Percentiles rank a stretch among this genome's conserved stretches.
Evolutionary conservation across 1,284 basidiomycete genomes (phyloP).

Genomic region (Phellopilus nigrolimitatus): DNA sequence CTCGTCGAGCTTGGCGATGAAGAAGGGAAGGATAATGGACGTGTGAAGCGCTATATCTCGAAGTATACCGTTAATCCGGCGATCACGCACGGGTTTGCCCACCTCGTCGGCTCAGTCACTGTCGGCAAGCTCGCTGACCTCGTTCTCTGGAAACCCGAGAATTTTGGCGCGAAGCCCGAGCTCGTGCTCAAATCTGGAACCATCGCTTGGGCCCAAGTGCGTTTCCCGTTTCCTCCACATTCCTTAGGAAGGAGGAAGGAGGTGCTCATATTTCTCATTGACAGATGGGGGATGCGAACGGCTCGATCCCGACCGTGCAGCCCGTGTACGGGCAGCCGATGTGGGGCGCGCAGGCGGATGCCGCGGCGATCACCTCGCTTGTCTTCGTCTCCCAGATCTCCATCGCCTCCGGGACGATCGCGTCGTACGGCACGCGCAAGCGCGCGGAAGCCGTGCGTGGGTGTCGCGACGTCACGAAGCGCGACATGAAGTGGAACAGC

Average conservation of each 20-base stretch:
- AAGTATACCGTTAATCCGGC: slow-evolving; percentile 99
- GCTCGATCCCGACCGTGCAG: slow-evolving; percentile 90
- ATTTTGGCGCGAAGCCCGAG: slow-evolving; percentile 90
- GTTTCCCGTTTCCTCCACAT: slow-evolving; percentile 22
- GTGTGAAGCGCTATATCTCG: slow-evolving; percentile 95
- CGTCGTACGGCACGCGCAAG: slow-evolving; percentile 74
- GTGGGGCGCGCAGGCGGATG: slow-evolving; percentile 78
- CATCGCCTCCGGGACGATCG: slow-evolving; percentile 57
- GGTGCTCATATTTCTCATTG: neutral
- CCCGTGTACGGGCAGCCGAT: slow-evolving; percentile 83
- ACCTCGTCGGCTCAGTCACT: slow-evolving; percentile 82
- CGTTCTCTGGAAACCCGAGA: slow-evolving; percentile 90
- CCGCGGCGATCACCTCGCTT: slow-evolving; percentile 78
- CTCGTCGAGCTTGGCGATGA: slow-evolving; percentile 57
- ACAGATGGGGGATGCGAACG: slow-evolving; percentile 92
- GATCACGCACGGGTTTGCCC: slow-evolving; percentile 89
- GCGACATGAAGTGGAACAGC: slow-evolving; percentile 93
- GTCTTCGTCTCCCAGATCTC: slow-evolving; percentile 83
- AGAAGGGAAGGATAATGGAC: slow-evolving; percentile 76
- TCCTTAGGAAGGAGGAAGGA: neutral
- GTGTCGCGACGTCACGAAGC: slow-evolving; percentile 77
- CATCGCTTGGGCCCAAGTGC: slow-evolving; percentile 83
- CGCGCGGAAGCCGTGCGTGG: slow-evolving; percentile 69
- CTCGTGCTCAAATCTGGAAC: slow-evolving; percentile 94
- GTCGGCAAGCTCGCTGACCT: slow-evolving; percentile 88